These are phyloP conservation scores for Paspalum vaginatum DNA, from an alignment of 176 grass and related monocot genomes.

Conservation along the genomic window DNA sequence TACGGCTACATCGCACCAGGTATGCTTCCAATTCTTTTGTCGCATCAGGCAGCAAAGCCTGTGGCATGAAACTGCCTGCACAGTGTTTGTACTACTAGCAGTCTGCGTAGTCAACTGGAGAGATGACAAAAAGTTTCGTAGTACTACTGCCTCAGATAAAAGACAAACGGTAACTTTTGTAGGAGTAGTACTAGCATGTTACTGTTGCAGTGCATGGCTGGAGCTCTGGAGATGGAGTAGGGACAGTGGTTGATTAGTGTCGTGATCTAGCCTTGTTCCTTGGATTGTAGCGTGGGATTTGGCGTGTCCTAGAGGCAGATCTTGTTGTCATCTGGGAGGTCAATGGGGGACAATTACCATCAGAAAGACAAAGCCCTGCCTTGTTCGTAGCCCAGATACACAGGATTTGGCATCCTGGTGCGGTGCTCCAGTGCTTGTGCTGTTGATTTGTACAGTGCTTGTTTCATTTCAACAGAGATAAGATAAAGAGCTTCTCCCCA, in stretches of 20 bases:
- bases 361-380: neutral
- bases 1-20: conserved; percentile 99
- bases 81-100: too few relatives aligned
- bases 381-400: neutral
- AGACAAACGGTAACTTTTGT: neutral
- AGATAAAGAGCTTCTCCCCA: neutral
- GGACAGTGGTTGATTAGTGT: conserved; percentile 14
- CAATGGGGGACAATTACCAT: neutral
- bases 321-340: conserved; percentile 2
- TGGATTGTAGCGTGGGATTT: conserved; percentile 40
- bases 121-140: too few relatives aligned
- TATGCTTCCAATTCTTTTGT: neutral
- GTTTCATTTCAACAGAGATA: neutral
- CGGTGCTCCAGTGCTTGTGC: neutral
- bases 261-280: conserved; percentile 15
- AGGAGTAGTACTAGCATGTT: neutral
- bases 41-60: too few relatives aligned
- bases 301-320: conserved; percentile 21
- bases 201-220: conserved; percentile 13
- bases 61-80: too few relatives aligned
- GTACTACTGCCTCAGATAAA: neutral
- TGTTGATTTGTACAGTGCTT: conserved; percentile 6
- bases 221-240: neutral
- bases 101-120: too few relatives aligned
- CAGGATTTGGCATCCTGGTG: neutral